Evolutionary conservation across 306 rosid species (phyloP), one percentile per base, ranked within the genome.

Genomic region (Castanea mollissima): DNA sequence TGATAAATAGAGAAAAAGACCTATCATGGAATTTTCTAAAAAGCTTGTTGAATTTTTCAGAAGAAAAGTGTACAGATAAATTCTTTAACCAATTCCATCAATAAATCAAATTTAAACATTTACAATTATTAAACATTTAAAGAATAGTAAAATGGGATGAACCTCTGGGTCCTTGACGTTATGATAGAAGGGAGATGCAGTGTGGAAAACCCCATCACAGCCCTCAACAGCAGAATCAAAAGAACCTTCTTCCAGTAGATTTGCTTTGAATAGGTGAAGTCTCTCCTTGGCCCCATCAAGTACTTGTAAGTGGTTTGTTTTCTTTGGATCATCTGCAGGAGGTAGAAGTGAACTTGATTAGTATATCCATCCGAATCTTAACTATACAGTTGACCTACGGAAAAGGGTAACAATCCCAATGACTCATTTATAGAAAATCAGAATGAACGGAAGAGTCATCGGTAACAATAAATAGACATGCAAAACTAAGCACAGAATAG

Each of bases 211-310:
- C 5, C 85, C 78, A 14, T 75, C 88, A 75, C 85, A 85, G 6
- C 85, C 88, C 44, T 78, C 74, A 71, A 85, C 20, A 74, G 69
- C 83, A 71, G 85, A 69, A 65, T 85, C 81, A 75, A 85, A 81
- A 3, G 88, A 81, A 75, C 88, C 88, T 78, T 85, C 83, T 34
- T 85, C 83, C 38, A 85, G 55, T 49, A 85, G 57, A 78, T 85
- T 62, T 64, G 88, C 88, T 75, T 85, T 81, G 71, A 78, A 78
- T 2, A 85, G 83, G 31, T 81, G 75, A 74, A 85, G 88, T 72
- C 88, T 81, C 71, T 81, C 83, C 77, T 85, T 82, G 49, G 88
- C 88, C 57, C 88, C 88, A 74, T 85, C 88, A 81, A 85, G 80
- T 29, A 55, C 68, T 11, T 25, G 60, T 70, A 85, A 56, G 78